Conservation (phyloP, 129 eudicot species). For the Flaveria robusta region DNA sequence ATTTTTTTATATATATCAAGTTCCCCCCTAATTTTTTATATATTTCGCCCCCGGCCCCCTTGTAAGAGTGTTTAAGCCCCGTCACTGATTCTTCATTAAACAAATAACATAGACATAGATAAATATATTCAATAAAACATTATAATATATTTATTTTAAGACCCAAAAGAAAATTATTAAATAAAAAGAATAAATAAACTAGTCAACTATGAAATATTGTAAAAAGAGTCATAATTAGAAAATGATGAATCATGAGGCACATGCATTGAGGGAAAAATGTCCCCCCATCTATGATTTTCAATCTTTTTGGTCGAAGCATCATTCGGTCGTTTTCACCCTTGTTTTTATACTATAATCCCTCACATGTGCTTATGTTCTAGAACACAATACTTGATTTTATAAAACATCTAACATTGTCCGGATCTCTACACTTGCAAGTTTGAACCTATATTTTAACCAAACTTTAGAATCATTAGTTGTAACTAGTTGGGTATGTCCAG, state of each 20-base stretch:
- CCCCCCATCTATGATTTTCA: conserved; percentile 17
- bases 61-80: no score
- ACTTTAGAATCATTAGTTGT: neutral
- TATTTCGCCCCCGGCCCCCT: no score
- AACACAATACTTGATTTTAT: neutral
- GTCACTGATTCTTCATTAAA: neutral
- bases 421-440: no score
- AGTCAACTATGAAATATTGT: conserved; percentile 10
- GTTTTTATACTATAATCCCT: neutral
- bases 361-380: conserved; percentile 28
- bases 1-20: no score
- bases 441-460: no score
- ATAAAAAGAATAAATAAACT: neutral
- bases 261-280: conserved; percentile 37
- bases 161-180: neutral
- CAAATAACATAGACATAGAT: neutral
- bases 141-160: neutral
- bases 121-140: neutral
- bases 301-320: conserved; percentile 26
- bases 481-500: neutral
- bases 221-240: conserved; percentile 26
- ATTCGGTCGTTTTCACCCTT: conserved; percentile 23
- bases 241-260: conserved; percentile 34
- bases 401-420: no score
- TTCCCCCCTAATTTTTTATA: no score